phyloP scores from a whole-genome alignment of 306 rosid species.

The Malus domestica region DNA sequence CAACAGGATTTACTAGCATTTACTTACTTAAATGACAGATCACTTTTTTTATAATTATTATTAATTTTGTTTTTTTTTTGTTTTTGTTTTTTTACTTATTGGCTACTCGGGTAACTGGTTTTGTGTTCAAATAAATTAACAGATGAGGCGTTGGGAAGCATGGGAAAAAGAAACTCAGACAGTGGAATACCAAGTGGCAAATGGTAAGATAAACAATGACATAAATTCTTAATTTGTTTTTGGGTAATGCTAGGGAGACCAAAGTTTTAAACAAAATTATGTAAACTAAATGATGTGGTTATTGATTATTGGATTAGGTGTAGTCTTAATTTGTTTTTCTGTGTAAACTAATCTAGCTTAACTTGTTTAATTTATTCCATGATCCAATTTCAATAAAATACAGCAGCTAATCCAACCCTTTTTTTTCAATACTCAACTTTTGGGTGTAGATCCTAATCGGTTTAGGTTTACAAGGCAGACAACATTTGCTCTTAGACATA shows the following conservation, averaged over 20 bases:
- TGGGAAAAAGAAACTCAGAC: constrained; percentile 58
- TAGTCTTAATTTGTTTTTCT: no score
- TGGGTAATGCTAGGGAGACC: no score
- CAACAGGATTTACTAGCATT: not conserved
- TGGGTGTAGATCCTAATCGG: constrained; percentile 42
- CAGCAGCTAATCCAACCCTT: not conserved
- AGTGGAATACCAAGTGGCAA: constrained; percentile 48
- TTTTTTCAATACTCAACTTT: not conserved
- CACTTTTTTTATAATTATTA: not conserved
- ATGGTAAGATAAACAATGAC: constrained; percentile 22
- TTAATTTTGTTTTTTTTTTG: no score
- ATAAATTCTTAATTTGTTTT: not conserved
- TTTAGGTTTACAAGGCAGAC: constrained; percentile 51
- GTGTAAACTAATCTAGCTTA: not conserved
- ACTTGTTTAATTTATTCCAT: not conserved
- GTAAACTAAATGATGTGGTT: no score
- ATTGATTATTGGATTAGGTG: no score
- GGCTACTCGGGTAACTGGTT: not conserved
- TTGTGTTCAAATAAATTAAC: not conserved
- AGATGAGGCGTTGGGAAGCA: constrained; percentile 58
- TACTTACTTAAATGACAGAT: not conserved
- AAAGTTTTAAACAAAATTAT: no score
- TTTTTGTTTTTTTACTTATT: not conserved
- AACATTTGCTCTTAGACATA: constrained; percentile 51
- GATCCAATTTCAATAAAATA: not conserved